These are phyloP conservation scores for Yarrowia sp. DNA, from an alignment of 805 yeast species.

Conservation along the genomic window DNA sequence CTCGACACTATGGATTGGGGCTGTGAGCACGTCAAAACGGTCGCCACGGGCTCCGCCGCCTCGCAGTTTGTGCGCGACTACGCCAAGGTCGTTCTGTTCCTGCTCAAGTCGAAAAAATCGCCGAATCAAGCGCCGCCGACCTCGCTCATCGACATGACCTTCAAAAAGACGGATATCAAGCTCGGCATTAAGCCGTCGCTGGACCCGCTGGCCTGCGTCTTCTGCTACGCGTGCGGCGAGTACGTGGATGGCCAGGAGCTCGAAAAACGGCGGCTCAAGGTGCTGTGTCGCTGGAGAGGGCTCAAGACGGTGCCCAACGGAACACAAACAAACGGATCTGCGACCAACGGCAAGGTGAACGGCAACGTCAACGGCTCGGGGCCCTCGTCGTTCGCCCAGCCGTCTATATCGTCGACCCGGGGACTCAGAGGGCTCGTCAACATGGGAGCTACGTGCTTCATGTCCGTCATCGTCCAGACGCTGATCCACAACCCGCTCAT, in stretches of 20 bases:
- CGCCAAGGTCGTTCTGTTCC: conserved; percentile 4
- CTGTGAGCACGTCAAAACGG: conserved; percentile 11
- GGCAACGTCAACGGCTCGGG: too few species aligned
- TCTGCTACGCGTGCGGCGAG: conserved; percentile 76
- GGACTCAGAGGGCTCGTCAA: conserved; percentile 88
- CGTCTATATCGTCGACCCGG: conserved; percentile 45
- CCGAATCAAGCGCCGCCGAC: not conserved
- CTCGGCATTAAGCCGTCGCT: not conserved
- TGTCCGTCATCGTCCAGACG: conserved; percentile 89
- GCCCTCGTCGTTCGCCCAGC: not conserved
- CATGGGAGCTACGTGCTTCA: conserved; percentile 96
- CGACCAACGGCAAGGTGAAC: not conserved
- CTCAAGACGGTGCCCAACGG: not conserved
- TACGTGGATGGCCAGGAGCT: conserved; percentile 62
- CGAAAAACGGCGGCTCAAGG: conserved; percentile 39
- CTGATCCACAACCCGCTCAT: conserved; percentile 87
- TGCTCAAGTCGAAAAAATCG: not conserved
- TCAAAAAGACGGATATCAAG: not conserved
- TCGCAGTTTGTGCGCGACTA: conserved; percentile 23
- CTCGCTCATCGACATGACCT: conserved; percentile 16
- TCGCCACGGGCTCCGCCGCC: conserved; percentile 14
- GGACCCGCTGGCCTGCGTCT: conserved; percentile 41
- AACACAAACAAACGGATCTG: not conserved
- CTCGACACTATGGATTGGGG: conserved; percentile 26
- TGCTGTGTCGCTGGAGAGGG: conserved; percentile 6